A percentile compares a stretch with the other conserved stretches of the same genome.
phyloP scores from a whole-genome alignment of 495 filamentous ascomycete genomes.

The Xylaria curta region DNA sequence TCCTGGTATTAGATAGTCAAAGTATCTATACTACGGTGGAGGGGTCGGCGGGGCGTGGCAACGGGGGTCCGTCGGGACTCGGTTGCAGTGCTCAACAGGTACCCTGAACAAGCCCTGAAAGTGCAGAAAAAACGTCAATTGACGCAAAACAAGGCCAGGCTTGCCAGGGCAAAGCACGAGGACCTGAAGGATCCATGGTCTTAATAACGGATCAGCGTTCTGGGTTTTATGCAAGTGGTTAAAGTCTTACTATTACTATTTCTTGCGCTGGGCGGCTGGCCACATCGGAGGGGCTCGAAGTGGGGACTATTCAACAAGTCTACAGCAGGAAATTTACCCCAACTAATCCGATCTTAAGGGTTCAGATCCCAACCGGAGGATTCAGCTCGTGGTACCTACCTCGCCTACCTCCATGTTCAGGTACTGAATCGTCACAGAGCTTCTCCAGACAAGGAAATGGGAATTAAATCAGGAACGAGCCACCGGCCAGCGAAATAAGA shows the following conservation, averaged over 20 bases:
- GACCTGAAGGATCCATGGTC: not conserved
- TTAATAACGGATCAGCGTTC: conserved; percentile 1
- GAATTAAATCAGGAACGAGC: not conserved
- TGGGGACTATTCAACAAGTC: conserved; percentile 26
- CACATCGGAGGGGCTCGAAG: conserved; percentile 15
- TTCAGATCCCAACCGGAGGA: conserved; percentile 6
- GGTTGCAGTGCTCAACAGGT: conserved; percentile 14
- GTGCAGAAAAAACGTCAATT: conserved; percentile 3
- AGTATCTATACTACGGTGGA: not conserved
- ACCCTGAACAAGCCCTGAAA: not conserved
- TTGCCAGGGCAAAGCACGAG: not conserved
- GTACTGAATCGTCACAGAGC: not conserved
- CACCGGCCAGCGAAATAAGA: not conserved
- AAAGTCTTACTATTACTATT: conserved; percentile 21
- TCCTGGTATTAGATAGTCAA: conserved; percentile 3
- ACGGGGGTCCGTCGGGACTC: conserved; percentile 22
- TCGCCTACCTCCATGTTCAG: not conserved
- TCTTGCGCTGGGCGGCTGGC: conserved; percentile 13
- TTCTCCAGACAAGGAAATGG: not conserved
- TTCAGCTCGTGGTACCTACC: not conserved
- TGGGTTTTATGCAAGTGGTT: conserved; percentile 7
- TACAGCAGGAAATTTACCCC: conserved; percentile 25
- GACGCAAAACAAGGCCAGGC: not conserved
- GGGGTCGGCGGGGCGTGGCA: conserved; percentile 9
- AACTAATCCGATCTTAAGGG: conserved; percentile 25